Conservation (phyloP, 345 rosid species). For the Sisymbrium irio region DNA sequence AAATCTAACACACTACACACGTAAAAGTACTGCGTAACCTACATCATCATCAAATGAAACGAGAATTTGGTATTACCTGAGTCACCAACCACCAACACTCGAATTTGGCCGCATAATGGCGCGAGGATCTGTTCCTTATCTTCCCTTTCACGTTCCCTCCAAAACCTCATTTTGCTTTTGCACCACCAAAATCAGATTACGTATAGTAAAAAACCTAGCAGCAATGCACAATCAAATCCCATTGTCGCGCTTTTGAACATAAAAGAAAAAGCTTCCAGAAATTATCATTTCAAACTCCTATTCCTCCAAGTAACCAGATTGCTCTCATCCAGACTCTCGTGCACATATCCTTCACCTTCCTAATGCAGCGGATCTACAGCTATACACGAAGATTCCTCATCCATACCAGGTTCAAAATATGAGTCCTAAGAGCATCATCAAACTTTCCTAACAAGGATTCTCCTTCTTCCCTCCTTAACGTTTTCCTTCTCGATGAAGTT, state of each 20-base stretch:
- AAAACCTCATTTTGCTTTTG: neutral
- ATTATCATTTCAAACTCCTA: neutral
- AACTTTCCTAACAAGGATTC: too few species aligned
- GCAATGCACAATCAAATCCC: neutral
- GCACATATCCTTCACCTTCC: neutral
- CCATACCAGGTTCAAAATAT: neutral
- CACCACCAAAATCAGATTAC: neutral
- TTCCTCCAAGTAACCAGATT: neutral
- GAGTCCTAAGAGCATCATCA: neutral
- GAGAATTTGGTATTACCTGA: neutral
- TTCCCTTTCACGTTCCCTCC: conserved; percentile 3
- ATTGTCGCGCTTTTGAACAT: neutral
- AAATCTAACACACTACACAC: neutral
- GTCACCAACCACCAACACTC: conserved; percentile 4
- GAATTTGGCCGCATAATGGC: conserved; percentile 1
- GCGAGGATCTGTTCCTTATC: neutral
- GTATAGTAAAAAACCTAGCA: neutral
- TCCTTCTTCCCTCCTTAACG: neutral
- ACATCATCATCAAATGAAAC: neutral
- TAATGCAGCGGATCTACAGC: neutral
- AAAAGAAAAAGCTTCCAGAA: neutral
- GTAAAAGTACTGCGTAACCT: neutral
- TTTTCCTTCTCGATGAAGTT: neutral
- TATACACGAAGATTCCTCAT: neutral
- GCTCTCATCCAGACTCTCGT: neutral